phyloP scores from a whole-genome alignment of 164 flowering plant species.

The Umbellularia californica region DNA sequence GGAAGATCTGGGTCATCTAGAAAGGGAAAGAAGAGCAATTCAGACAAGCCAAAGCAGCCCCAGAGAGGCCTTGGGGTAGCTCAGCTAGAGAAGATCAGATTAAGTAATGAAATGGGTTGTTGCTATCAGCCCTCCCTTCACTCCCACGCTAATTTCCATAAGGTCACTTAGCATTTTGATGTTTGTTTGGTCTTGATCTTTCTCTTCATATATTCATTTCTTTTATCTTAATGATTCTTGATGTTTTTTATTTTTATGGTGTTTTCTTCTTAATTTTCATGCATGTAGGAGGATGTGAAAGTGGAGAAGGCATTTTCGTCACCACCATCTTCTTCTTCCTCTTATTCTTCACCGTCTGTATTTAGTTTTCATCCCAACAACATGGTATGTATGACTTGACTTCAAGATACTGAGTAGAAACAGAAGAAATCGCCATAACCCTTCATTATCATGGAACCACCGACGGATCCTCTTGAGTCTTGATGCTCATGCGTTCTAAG shows the following conservation, averaged over 20 bases:
- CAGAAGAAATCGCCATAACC: not conserved
- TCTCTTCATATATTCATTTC: not conserved
- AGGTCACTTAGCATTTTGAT: conserved; percentile 21
- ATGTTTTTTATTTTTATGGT: not conserved
- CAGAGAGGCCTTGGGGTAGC: conserved; percentile 98
- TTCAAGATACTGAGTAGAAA: not conserved
- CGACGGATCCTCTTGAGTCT: not conserved
- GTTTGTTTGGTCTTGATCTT: not conserved
- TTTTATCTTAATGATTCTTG: not conserved
- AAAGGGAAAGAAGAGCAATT: conserved; percentile 58
- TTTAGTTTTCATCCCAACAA: conserved; percentile 40
- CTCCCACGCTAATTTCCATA: conserved; percentile 28
- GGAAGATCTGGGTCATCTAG: conserved; percentile 52
- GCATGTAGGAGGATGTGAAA: conserved; percentile 35
- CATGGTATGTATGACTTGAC: conserved; percentile 35
- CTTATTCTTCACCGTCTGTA: conserved; percentile 23
- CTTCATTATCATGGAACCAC: no score
- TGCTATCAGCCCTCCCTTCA: conserved; percentile 27
- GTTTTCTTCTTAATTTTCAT: conserved; percentile 6
- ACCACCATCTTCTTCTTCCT: conserved; percentile 25
- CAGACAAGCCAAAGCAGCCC: conserved; percentile 87
- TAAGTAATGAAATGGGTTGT: conserved; percentile 57
- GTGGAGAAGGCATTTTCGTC: conserved; percentile 37
- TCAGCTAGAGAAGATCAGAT: conserved; percentile 87
- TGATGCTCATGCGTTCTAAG: not conserved